Base-by-base conservation (phyloP, 2,329 filamentous ascomycete species). In the Talaromyces sp. region DNA sequence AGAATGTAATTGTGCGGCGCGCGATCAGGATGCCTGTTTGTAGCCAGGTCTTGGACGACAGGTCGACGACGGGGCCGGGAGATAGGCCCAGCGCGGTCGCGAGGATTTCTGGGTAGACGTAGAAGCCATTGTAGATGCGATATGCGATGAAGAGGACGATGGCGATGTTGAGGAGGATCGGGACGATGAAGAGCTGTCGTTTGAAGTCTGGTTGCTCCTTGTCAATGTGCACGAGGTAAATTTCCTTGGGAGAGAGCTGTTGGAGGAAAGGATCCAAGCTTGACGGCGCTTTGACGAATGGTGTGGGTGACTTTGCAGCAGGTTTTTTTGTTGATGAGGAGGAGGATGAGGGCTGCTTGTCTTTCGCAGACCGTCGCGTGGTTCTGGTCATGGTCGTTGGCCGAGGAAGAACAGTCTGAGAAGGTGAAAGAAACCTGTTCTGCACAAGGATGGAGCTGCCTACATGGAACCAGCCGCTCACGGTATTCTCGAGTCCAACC, bases 191-290 rank as follows among this genome's bases (percentile, higher is more conserved):
- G 68, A 96, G 89, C 69, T 90, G 89, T 72, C 85, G 85, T 77
- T 97, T 97, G 77, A 93, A 86, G 29, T 82, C 80, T 21, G 77
- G 75, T 0, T 87, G 86, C 63, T 89, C 86, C 62, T 77, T 78
- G 80, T 97, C 93, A 75, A 96, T 80, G 78, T 96, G 92, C 31
- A 89, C 82, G 69, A 97, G 84, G 82, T 97, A 96, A 71, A 96
- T 83, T 73, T 90, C 86, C 59, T 83, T 77, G 59, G 83, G 80
- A 61, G 86, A 83, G 62, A 96, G 86, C 50, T 80, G 82, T 38
- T 83, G 77, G 69, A 89, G 81, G 71, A 96, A 88, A 11, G 86
- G 82, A 56, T 81, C 68, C 58, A 96, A 83, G 32, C 81, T 80
- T 55, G 83, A 73, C 0, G 90, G 85, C 0, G 86, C 85, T 62